Evolutionary conservation across 2,329 filamentous ascomycete species (phyloP), one percentile per base, ranked within the genome.

Genomic region (Phaeosphaeriaceae sp.): DNA sequence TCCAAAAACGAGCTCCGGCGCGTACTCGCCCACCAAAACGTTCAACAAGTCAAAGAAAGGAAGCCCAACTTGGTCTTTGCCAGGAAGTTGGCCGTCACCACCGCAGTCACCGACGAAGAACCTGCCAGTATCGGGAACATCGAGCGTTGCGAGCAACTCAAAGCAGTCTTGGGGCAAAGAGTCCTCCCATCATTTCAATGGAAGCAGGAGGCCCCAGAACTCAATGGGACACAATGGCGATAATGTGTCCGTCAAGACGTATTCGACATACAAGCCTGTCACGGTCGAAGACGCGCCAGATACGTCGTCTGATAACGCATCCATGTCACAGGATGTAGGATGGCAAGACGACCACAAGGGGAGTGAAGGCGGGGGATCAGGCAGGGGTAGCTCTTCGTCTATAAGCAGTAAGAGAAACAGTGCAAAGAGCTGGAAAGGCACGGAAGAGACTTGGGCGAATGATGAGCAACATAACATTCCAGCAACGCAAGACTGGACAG

Each of bases 231-330:
- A 51, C 20, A 58, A 55, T 1, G 24, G 20, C 1, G 63, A 61
- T 25, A 48, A 40, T 19, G 42, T 20, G 3, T 66, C 63, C 5
- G 27, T 36, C 7, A 63, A 58, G 49, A 65, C 51, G 7, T 46
- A 58, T 17, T 62, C 68, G 2, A 65, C 62, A 5, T 73, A 75
- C 58, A 57, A 54, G 25, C 22, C 61, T 0, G 69, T 68, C 15
- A 68, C 66, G 4, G 65, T 74, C 1, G 64, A 72, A 53, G 66
- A 68, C 9, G 66, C 52, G 7, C 47, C 54, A 3, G 59, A 61
- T 15, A 57, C 59, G 9, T 56, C 64, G 13, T 57, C 53, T 2
- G 58, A 59, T n/a, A 58, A 51, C 21, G 45, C 27, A 10, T 48
- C 40, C 25, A 17, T 45, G 10, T 22, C 42, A 21, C 15, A 45